Base-by-base conservation (phyloP, 768 basidiomycete species). In the Hericium erinaceus region DNA sequence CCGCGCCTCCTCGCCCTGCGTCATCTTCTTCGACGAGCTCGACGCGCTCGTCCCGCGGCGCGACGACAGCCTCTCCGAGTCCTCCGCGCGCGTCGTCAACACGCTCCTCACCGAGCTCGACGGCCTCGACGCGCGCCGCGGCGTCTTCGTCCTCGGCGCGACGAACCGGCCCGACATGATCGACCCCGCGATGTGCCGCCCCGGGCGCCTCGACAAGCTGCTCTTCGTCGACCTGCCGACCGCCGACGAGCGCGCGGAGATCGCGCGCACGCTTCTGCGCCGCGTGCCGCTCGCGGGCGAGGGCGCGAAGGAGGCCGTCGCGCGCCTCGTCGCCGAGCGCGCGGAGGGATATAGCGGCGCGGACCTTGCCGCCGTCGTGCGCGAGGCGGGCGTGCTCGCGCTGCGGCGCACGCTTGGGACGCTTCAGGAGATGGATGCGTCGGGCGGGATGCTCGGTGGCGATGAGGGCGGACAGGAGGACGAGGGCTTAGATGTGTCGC, bases 91-190 rank as follows among this genome's bases (percentile, higher is more conserved):
- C 12, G 90, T 97, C 8, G 94, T 95, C 58, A 94, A 97, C 72
- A 97, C 94, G 0, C 82, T 98, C 6, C 79, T 97, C 5, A 95
- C 94, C 7, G 94, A 97, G 68, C 83, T 98, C 20, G 94, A 97
- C 62, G 94, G 94, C 0, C 84, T 98, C 24, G 91, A 94, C 59
- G 76, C 83, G 2, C 83, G 92, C 38, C 92, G 89, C 70, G 80
- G 81, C 41, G 92, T 97, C 58, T 95, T 93, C 65, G 93, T 98
- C 46, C 92, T 97, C 58, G 94, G 89, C 0, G 95, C 95, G 8
- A 97, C 93, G 33, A 98, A 95, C 70, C 78, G 94, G 12, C 94
- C 94, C 1, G 93, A 98, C 73, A 95, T 95, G 85, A 94, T 97
- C 59, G 94, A 98, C 67, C 95, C 94, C 0, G 94, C 95, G 7